phyloP scores from a whole-genome alignment of 306 rosid species.

The Fagus sylvatica region DNA sequence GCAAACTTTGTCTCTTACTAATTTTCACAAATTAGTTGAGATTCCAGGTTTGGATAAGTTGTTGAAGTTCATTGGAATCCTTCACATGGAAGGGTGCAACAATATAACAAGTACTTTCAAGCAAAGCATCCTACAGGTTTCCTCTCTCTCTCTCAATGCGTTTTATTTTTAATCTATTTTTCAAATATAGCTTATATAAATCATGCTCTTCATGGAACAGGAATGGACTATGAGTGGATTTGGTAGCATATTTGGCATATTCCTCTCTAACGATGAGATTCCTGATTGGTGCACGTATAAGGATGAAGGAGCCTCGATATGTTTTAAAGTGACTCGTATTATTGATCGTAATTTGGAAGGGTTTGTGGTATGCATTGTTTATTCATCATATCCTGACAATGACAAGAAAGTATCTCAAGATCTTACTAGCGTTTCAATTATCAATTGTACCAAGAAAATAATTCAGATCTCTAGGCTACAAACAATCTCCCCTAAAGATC shows the following conservation, averaged over 20 bases:
- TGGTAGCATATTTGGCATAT: too few species aligned
- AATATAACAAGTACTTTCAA: conserved; percentile 3
- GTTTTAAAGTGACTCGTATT: too few species aligned
- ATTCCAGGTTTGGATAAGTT: conserved; percentile 21
- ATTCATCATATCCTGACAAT: too few species aligned
- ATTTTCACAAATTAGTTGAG: conserved; percentile 13
- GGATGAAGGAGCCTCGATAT: too few species aligned
- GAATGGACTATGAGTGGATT: too few species aligned
- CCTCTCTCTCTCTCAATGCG: not conserved
- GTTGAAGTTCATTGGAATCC: not conserved
- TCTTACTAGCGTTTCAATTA: not conserved
- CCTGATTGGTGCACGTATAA: too few species aligned
- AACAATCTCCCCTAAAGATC: conserved; percentile 9
- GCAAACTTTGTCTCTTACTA: not conserved
- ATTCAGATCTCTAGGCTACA: not conserved
- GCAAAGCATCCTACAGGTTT: conserved; percentile 27
- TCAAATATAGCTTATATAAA: too few species aligned
- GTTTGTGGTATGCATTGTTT: too few species aligned
- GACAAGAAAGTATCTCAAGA: too few species aligned
- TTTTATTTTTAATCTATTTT: not conserved
- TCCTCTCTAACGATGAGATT: too few species aligned
- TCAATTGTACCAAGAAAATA: conserved; percentile 4
- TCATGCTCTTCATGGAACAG: too few species aligned
- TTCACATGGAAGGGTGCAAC: conserved; percentile 24
- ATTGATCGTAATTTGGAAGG: too few species aligned